Evolutionary conservation across 257 asterid species (phyloP), one percentile per base, ranked within the genome.

Genomic region (Primulina huaijiensis): DNA sequence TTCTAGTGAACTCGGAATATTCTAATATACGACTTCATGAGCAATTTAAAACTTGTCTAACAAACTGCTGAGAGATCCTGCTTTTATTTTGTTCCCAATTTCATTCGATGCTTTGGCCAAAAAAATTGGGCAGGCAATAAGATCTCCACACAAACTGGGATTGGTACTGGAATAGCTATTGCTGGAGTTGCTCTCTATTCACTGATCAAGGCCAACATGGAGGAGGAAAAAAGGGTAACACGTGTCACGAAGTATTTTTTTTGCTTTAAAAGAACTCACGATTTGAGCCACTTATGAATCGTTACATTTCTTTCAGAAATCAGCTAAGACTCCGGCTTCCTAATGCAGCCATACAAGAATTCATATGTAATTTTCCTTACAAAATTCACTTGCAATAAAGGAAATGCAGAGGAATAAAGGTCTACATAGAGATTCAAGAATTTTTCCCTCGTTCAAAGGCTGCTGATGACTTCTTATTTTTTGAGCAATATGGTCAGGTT

Each of bases 131-230:
- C 83, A 84, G 89, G 90, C 34, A 85, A 85, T 72, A 81, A 56
- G 70, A 85, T 85, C 74, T 85, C 90, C 25, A 85, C 86, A 38
- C 90, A 85, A 70, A 85, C 90, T 66, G 90, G 86, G 46, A 83
- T 83, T 71, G 90, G 90, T 14, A 85, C 85, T 27, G 88, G 82
- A 64, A 77, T 85, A 77, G 90, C 90, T 23, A 85, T 85, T 68
- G 90, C 86, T 50, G 90, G 90, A 0, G 90, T 85, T 62, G 85
- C 90, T 56, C 79, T 83, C 73, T 85, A 83, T 72, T 85, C 90
- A 20, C 79, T 85, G 46, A 81, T 83, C 63, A 83, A 85, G 80
- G 90, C 90, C 46, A 85, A 83, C 82, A 79, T 83, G 50, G 88
- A 83, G 76, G 88, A 83, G 70, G 56, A 79, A 43, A 85, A 83